These are phyloP conservation scores for Phytophthora sp. DNA, from an alignment of 352 stramenopile genomes.

Conservation along the genomic window DNA sequence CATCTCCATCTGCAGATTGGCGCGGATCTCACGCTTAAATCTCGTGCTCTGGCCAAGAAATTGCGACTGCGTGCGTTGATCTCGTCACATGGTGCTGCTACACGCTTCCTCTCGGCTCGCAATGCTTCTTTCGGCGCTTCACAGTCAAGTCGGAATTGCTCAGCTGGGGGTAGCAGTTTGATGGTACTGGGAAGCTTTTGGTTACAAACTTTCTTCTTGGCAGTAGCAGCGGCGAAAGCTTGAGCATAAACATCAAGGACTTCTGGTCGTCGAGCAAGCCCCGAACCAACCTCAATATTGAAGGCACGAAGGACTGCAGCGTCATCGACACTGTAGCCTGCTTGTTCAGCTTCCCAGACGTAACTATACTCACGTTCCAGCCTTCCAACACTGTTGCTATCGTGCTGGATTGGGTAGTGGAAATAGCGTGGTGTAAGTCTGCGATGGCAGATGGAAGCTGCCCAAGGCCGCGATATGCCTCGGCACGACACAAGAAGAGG, in stretches of 20 bases:
- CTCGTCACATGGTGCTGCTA: conserved; percentile 18
- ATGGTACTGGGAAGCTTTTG: neutral
- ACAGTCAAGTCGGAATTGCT: conserved; percentile 46
- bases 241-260: conserved; percentile 45
- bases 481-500: conserved; percentile 51
- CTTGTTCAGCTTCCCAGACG: conserved; percentile 51
- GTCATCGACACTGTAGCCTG: conserved; percentile 58
- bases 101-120: neutral
- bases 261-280: conserved; percentile 50
- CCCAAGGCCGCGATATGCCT: conserved; percentile 51
- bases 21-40: conserved; percentile 71
- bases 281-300: conserved; percentile 45
- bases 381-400: conserved; percentile 21
- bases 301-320: conserved; percentile 56
- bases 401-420: conserved; percentile 29
- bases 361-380: conserved; percentile 29
- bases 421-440: conserved; percentile 48
- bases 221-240: conserved; percentile 14
- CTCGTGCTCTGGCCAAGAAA: conserved; percentile 43
- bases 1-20: conserved; percentile 61
- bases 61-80: conserved; percentile 20
- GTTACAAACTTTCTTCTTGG: conserved; percentile 30
- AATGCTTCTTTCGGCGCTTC: conserved; percentile 20
- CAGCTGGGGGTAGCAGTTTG: conserved; percentile 35
- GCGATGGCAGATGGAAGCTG: conserved; percentile 53